A percentile compares a stretch with the other conserved stretches of the same genome.
These are phyloP conservation scores for Quercus engelmannii DNA, from an alignment of 306 rosid genomes.

Conservation along the genomic window DNA sequence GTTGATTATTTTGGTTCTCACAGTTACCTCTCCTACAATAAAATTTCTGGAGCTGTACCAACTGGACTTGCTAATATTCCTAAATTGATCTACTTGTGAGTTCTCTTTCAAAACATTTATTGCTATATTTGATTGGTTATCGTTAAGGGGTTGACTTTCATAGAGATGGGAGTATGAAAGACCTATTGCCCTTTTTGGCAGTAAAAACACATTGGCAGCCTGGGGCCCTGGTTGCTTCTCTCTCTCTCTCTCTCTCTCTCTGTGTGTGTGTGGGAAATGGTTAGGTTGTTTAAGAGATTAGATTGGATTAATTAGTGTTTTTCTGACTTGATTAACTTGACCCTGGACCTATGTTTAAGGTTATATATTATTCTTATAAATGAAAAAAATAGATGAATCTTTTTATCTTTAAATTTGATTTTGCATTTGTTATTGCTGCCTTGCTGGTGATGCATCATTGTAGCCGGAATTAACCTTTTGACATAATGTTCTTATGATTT, in stretches of 20 bases:
- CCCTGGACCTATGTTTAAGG: background rate
- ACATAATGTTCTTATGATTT: background rate
- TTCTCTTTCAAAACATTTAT: slow-evolving; percentile 25
- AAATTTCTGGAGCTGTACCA: slow-evolving; percentile 92
- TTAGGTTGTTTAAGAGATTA: background rate
- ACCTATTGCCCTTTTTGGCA: background rate
- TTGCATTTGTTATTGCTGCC: background rate
- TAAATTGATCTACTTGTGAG: slow-evolving; percentile 86
- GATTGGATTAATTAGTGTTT: background rate
- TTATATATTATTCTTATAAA: background rate
- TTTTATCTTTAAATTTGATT: background rate
- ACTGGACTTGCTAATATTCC: slow-evolving; percentile 78
- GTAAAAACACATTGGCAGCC: background rate
- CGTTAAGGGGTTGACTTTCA: background rate
- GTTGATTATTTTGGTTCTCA: slow-evolving; percentile 24
- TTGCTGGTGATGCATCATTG: background rate
- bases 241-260: background rate
- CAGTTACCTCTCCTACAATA: slow-evolving; percentile 93
- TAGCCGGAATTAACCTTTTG: background rate
- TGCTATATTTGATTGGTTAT: slow-evolving; percentile 11
- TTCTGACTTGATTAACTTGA: background rate
- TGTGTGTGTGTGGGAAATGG: too few relatives aligned
- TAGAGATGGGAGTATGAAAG: background rate
- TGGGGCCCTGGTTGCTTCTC: background rate
- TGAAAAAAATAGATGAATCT: background rate